phyloP scores from a whole-genome alignment of 306 rosid genomes.

The barrel medic (Medicago truncatula) region MtrunA17r5.0-ANR NC_053043.1:11260501-11261000 shows the following conservation, averaged over 20 bases:
- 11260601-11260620: not conserved
- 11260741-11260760: not conserved
- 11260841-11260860: slow-evolving; percentile 4
- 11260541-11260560: too few species aligned
- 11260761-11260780: not conserved
- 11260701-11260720: not conserved
- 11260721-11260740: not conserved
- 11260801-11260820: not conserved
- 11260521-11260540: too few species aligned
- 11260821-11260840: not conserved
- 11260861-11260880: not conserved
- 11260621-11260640: not conserved
- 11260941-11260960: slow-evolving; percentile 39
- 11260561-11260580: not conserved
- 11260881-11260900: slow-evolving; percentile 28
- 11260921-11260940: slow-evolving; percentile 28
- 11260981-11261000: slow-evolving; percentile 50
- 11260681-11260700: too few species aligned
- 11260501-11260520: too few species aligned
- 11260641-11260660: not conserved
- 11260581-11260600: not conserved
- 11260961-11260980: slow-evolving; percentile 41
- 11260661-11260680: too few species aligned
- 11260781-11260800: not conserved
- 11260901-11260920: not conserved